These are phyloP conservation scores for Talaromyces islandicus DNA, from an alignment of 2,329 filamentous ascomycete species.

Conservation along the genomic window DNA sequence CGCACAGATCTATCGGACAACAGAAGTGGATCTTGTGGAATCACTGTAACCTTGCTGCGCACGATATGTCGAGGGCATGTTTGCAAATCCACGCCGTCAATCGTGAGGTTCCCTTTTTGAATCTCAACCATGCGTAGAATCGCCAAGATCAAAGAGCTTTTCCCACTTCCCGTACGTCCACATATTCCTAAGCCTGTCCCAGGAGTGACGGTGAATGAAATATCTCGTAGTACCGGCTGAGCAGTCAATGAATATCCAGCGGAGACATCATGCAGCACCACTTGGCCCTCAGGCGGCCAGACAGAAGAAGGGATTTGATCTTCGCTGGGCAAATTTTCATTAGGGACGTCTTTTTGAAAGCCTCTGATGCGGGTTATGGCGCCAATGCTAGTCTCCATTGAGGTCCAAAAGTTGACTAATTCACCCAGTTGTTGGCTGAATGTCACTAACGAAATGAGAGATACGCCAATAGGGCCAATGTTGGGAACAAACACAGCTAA, in stretches of 20 bases:
- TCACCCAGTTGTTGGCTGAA: slow-evolving; percentile 48
- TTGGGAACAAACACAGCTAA: slow-evolving; percentile 40
- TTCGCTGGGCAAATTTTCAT: slow-evolving; percentile 25
- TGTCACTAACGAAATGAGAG: slow-evolving; percentile 47
- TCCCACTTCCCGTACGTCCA: slow-evolving; percentile 28
- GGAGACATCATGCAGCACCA: slow-evolving; percentile 1
- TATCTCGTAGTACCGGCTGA: neutral
- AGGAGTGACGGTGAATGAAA: slow-evolving; percentile 36
- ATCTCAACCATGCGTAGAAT: slow-evolving; percentile 39
- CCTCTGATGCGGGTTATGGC: slow-evolving; percentile 50
- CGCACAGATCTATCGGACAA: slow-evolving; percentile 27
- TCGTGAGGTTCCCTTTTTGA: slow-evolving; percentile 30
- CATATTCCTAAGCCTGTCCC: slow-evolving; percentile 37
- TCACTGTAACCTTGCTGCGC: slow-evolving; percentile 34
- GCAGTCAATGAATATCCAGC: neutral
- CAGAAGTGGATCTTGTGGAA: slow-evolving; percentile 40
- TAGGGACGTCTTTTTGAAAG: slow-evolving; percentile 39
- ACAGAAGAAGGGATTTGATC: neutral
- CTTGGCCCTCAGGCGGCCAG: neutral
- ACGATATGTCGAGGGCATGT: slow-evolving; percentile 26
- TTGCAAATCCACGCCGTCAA: slow-evolving; percentile 27
- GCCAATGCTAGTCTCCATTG: slow-evolving; percentile 53
- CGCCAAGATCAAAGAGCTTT: slow-evolving; percentile 36
- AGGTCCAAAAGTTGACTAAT: slow-evolving; percentile 50
- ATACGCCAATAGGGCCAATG: slow-evolving; percentile 47